A percentile compares a stretch with the other conserved stretches of the same genome.
phyloP scores from a whole-genome alignment of 805 yeast genomes.

The Kodamaea kaohsiungensis region DNA sequence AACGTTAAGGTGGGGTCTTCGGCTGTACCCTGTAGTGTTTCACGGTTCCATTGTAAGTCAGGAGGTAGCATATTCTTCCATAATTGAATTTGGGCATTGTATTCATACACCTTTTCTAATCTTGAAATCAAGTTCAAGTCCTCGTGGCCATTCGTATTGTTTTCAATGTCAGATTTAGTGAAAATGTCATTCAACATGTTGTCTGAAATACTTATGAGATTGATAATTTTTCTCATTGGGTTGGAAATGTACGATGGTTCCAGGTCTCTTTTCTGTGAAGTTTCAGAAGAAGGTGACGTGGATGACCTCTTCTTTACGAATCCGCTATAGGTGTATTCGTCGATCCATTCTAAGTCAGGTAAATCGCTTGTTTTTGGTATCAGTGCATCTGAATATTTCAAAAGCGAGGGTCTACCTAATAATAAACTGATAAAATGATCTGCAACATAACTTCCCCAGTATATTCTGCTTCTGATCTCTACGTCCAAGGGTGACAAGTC shows the following conservation, averaged over 20 bases:
- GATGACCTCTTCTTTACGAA: slow-evolving; percentile 7
- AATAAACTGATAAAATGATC: slow-evolving; percentile 63
- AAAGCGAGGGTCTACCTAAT: slow-evolving; percentile 57
- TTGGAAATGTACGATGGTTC: slow-evolving; percentile 38
- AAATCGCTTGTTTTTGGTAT: slow-evolving; percentile 59
- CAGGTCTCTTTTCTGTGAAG: background rate
- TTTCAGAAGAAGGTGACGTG: background rate
- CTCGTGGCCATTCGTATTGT: slow-evolving; percentile 30
- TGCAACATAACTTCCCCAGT: slow-evolving; percentile 68
- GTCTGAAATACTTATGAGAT: slow-evolving; percentile 45
- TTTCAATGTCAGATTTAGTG: slow-evolving; percentile 35
- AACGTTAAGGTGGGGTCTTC: slow-evolving; percentile 56
- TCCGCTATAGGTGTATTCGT: slow-evolving; percentile 49
- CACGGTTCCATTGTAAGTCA: slow-evolving; percentile 50
- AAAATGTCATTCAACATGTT: slow-evolving; percentile 47
- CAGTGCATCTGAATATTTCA: slow-evolving; percentile 58
- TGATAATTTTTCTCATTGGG: slow-evolving; percentile 45
- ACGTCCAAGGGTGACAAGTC: slow-evolving; percentile 50
- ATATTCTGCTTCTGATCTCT: slow-evolving; percentile 58
- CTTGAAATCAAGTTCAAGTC: slow-evolving; percentile 45
- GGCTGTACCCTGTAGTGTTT: slow-evolving; percentile 40
- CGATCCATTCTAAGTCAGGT: slow-evolving; percentile 65
- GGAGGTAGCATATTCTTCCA: slow-evolving; percentile 55
- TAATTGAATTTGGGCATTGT: slow-evolving; percentile 48
- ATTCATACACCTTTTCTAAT: slow-evolving; percentile 40